phyloP scores from a whole-genome alignment of 495 filamentous ascomycete species.

The Physcia stellaris region DNA sequence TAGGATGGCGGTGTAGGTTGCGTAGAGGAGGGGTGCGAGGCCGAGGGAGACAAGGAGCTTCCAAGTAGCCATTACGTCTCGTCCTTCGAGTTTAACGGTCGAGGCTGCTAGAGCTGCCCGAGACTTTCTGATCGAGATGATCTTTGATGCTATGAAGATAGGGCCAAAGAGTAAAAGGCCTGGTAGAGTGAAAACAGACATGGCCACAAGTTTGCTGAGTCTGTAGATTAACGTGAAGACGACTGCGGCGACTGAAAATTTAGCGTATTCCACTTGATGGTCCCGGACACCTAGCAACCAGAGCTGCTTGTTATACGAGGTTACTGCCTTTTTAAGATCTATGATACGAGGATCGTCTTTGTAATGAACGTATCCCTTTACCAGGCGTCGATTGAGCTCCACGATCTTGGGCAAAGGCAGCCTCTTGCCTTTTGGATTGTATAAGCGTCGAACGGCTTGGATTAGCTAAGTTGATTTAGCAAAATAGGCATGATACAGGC shows the following conservation, averaged over 20 bases:
- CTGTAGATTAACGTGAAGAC: slow-evolving; percentile 69
- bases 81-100: slow-evolving; percentile 83
- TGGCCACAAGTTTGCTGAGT: slow-evolving; percentile 54
- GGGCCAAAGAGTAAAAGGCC: slow-evolving; percentile 80
- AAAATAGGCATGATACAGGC: not conserved
- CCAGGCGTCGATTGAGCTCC: slow-evolving; percentile 86
- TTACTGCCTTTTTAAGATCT: slow-evolving; percentile 62
- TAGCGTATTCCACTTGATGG: slow-evolving; percentile 91
- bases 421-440: slow-evolving; percentile 89
- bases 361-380: slow-evolving; percentile 84
- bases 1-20: slow-evolving; percentile 59
- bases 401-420: slow-evolving; percentile 88
- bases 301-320: slow-evolving; percentile 79
- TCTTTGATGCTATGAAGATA: slow-evolving; percentile 79
- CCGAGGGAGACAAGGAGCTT: slow-evolving; percentile 87
- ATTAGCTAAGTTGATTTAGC: slow-evolving; percentile 46
- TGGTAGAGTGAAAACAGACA: slow-evolving; percentile 73
- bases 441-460: slow-evolving; percentile 85
- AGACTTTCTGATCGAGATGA: slow-evolving; percentile 84
- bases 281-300: slow-evolving; percentile 76
- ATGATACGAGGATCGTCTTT: slow-evolving; percentile 83
- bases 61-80: slow-evolving; percentile 97
- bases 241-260: slow-evolving; percentile 61
- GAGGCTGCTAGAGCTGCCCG: slow-evolving; percentile 82
- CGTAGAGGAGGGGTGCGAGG: slow-evolving; percentile 77